Percentiles rank a stretch among this genome's conserved stretches.
Conservation (phyloP, 176 grass and related monocot genomes). For the Oryza glumipatula region DNA sequence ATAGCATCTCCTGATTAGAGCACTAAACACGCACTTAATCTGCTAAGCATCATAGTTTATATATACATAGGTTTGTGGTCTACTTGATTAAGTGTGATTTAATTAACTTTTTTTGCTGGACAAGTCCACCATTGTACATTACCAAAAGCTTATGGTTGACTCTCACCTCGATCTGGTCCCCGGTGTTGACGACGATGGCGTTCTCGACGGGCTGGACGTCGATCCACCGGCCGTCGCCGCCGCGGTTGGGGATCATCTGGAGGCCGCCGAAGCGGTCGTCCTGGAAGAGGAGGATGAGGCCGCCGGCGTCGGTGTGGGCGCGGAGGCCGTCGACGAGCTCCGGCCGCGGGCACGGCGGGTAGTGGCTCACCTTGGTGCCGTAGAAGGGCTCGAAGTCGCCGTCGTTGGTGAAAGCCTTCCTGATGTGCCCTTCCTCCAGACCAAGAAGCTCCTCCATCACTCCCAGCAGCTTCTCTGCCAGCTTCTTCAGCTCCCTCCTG, state of each 20-base stretch:
- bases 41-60: background rate
- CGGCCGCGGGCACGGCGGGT: conserved; percentile 78
- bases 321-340: conserved; percentile 75
- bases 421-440: conserved; percentile 59
- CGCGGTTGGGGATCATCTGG: conserved; percentile 50
- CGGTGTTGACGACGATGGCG: conserved; percentile 97
- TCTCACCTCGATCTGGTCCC: conserved; percentile 83
- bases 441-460: conserved; percentile 86
- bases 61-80: background rate
- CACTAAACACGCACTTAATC: conserved; percentile 12
- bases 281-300: conserved; percentile 90
- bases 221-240: conserved; percentile 55
- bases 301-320: conserved; percentile 91
- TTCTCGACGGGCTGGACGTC: conserved; percentile 79
- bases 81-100: conserved; percentile 33
- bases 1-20: background rate
- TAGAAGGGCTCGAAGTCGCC: conserved; percentile 66
- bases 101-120: conserved; percentile 33
- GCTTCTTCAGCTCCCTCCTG: conserved; percentile 65
- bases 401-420: conserved; percentile 52
- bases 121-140: conserved; percentile 21
- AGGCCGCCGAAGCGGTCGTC: conserved; percentile 79
- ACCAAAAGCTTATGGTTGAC: background rate
- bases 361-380: conserved; percentile 81
- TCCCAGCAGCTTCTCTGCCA: conserved; percentile 63